Base-by-base conservation (phyloP, 495 filamentous ascomycete species). In the Pyrenula aspistea region DNA sequence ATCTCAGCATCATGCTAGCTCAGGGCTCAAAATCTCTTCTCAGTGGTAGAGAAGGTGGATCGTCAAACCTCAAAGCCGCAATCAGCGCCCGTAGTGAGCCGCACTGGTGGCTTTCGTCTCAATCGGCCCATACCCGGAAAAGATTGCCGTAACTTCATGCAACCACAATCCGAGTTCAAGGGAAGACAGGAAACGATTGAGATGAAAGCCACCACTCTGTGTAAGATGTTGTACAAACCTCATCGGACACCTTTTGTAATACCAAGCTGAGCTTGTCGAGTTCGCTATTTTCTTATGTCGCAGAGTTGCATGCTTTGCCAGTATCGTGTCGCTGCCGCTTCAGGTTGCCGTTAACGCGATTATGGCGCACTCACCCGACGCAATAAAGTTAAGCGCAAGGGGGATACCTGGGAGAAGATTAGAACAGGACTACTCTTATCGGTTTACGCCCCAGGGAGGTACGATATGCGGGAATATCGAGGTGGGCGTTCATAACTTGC, bases 11-110 rank as follows among this genome's bases (percentile, higher is more conserved):
- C 81, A 68, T 80, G 67, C 77, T 64, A 59, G 55, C 69, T 57
- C 49, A n/a, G 12, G 23, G 49, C 24, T 21, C 21, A 50, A 52
- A 25, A 67, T 61, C 61, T 68, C 64, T 66, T 63, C 49, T 62
- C 51, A 51, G 15, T 31, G 55, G 51, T 42, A 61, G 60, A 24
- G 51, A 61, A 69, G 79, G 71, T 82, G 71, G 73, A 80, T 77
- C 65, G 58, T 31, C 60, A 58, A 59, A 61, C 59, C 49, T n/a
- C 19, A 56, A 65, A 65, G 66, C 64, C 73, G 70, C 70, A 84
- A 67, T 86, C 77, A 56, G 86, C 86, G 83, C 86, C 86, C 86
- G 86, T 85, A 89, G 86, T 88, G 86, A 87, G 84, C 86, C 86
- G 77, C 80, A 74, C 69, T 74, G 62, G 52, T 31, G 57, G 53